These are phyloP conservation scores for Hydrangea macrophylla DNA, from an alignment of 148 eudicot species.

Conservation along the genomic window DNA sequence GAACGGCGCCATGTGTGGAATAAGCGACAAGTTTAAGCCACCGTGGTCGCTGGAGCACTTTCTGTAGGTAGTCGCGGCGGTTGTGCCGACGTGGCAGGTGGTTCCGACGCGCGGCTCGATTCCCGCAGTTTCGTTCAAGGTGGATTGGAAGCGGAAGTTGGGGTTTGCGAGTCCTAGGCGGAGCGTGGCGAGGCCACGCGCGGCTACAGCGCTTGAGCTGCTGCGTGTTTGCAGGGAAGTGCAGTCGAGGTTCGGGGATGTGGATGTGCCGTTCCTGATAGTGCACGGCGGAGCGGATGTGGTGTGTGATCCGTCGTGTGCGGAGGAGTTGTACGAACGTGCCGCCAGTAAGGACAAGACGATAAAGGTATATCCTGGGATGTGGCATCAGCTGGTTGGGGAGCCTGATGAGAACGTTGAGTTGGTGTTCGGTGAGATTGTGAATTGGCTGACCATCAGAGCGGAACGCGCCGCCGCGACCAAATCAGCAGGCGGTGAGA, in stretches of 20 bases:
- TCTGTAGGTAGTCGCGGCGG: slow-evolving; percentile 45
- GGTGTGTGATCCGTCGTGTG: slow-evolving; percentile 70
- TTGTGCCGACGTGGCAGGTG: slow-evolving; percentile 69
- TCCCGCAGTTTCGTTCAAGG: slow-evolving; percentile 64
- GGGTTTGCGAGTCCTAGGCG: slow-evolving; percentile 64
- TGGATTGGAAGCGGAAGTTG: slow-evolving; percentile 65
- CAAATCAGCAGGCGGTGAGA: no score
- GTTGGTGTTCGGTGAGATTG: slow-evolving; percentile 58
- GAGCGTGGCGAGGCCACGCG: slow-evolving; percentile 51
- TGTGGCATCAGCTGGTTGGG: slow-evolving; percentile 82
- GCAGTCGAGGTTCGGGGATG: slow-evolving; percentile 47
- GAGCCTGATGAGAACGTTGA: no score
- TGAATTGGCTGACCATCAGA: slow-evolving; percentile 54
- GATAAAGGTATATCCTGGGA: slow-evolving; percentile 58
- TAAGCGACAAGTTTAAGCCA: slow-evolving; percentile 75
- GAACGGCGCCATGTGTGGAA: slow-evolving; percentile 86
- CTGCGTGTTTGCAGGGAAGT: slow-evolving; percentile 65
- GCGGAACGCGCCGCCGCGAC: slow-evolving; percentile 31
- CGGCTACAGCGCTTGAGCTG: slow-evolving; percentile 69
- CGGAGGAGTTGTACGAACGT: slow-evolving; percentile 54
- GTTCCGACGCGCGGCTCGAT: slow-evolving; percentile 77
- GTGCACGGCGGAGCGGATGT: slow-evolving; percentile 68
- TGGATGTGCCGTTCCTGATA: slow-evolving; percentile 50
- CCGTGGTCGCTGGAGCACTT: slow-evolving; percentile 78
- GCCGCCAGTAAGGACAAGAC: slow-evolving; percentile 72